phyloP scores from a whole-genome alignment of 73 alveolate genomes.

The Paramecium sexaurelia region DNA sequence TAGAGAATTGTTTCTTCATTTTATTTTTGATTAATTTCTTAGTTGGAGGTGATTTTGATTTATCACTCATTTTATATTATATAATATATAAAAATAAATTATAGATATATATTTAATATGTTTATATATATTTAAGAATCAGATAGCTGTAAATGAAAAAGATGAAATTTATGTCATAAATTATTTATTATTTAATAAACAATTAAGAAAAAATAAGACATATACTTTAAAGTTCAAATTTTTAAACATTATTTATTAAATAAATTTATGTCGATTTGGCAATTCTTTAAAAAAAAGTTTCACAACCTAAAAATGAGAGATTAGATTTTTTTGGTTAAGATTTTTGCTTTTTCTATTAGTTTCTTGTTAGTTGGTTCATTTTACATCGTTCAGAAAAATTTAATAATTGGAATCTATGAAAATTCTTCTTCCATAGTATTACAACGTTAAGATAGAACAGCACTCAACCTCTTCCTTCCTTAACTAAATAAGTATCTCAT shows the following conservation, averaged over 20 bases:
- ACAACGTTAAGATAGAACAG: not conserved
- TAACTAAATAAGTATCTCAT: not conserved
- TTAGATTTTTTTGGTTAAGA: not conserved
- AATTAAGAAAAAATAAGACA: too few relatives aligned
- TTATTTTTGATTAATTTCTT: conserved; percentile 32
- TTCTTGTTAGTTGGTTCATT: not conserved
- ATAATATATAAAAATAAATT: not conserved
- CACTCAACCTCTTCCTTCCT: not conserved
- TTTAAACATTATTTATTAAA: not conserved
- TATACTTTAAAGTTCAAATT: not conserved
- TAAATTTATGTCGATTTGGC: not conserved
- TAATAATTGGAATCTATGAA: not conserved
- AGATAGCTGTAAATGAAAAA: not conserved
- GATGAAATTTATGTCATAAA: not conserved
- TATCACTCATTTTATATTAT: conserved; percentile 30
- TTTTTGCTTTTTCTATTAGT: not conserved
- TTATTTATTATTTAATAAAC: not conserved
- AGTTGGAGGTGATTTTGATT: conserved; percentile 47
- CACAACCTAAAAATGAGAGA: not conserved
- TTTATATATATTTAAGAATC: not conserved
- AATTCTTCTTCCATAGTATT: not conserved
- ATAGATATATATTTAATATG: too few relatives aligned
- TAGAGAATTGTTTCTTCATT: not conserved
- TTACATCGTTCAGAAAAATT: not conserved
- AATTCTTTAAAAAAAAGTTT: not conserved